Evolutionary conservation across 2,329 filamentous ascomycete genomes (phyloP).

Genomic region (Zymoseptoria ardabiliae): DNA sequence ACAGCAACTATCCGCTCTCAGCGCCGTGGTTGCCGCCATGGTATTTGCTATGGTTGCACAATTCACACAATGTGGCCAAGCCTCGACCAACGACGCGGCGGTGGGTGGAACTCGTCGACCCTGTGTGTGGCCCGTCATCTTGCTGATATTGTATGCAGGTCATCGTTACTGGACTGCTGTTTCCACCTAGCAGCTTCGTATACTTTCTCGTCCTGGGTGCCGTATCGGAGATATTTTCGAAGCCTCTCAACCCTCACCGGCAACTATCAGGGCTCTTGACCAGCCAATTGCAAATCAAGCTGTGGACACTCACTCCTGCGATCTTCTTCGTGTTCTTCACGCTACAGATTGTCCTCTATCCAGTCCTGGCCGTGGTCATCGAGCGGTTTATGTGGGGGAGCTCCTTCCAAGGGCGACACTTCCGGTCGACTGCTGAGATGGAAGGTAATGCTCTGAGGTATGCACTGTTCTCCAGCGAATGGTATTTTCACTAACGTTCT

Average conservation of each 20-base stretch:
- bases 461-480: neutral
- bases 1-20: constrained; percentile 76
- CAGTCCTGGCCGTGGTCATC: constrained; percentile 63
- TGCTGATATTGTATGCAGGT: constrained; percentile 36
- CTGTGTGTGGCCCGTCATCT: neutral
- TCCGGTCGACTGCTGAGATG: constrained; percentile 29
- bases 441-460: constrained; percentile 11
- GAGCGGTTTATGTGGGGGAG: constrained; percentile 71
- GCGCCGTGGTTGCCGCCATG: constrained; percentile 61
- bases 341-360: constrained; percentile 69
- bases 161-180: constrained; percentile 63
- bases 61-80: constrained; percentile 43
- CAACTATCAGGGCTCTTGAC: constrained; percentile 1
- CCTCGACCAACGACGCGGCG: constrained; percentile 51
- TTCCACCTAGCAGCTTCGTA: constrained; percentile 78
- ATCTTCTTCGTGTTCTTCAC: constrained; percentile 67
- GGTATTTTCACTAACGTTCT: neutral
- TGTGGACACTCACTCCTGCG: constrained; percentile 9
- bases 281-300: constrained; percentile 5
- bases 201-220: constrained; percentile 59
- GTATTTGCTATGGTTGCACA: constrained; percentile 75
- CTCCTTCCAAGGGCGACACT: constrained; percentile 38
- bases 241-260: constrained; percentile 5
- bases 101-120: neutral
- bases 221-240: constrained; percentile 14